phyloP scores from a whole-genome alignment of 2,329 filamentous ascomycete genomes.

The Cladosporium oxysporum region DNA sequence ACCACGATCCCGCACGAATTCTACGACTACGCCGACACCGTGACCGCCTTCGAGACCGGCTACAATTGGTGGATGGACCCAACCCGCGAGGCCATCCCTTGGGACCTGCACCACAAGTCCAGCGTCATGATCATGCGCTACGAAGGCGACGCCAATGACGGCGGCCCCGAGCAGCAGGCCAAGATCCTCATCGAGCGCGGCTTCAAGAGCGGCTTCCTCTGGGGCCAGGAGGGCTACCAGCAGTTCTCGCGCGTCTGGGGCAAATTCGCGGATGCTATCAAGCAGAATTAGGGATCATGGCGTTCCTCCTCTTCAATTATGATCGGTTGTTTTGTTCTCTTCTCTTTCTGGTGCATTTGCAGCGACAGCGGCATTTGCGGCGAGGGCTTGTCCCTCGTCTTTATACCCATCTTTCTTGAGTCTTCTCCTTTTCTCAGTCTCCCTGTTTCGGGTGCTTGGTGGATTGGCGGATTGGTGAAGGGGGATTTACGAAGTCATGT shows the following conservation, averaged over 20 bases:
- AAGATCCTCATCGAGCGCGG: slow-evolving; percentile 18
- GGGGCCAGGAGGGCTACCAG: slow-evolving; percentile 21
- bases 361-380: not conserved
- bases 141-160: slow-evolving; percentile 15
- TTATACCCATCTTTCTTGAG: not conserved
- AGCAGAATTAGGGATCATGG: not conserved
- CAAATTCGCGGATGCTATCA: slow-evolving; percentile 13
- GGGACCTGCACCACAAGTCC: slow-evolving; percentile 17
- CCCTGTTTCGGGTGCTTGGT: not conserved
- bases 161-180: slow-evolving; percentile 12
- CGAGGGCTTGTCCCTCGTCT: not conserved
- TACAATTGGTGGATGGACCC: slow-evolving; percentile 18
- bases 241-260: slow-evolving; percentile 19
- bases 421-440: not conserved
- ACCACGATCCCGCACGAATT: slow-evolving; percentile 16
- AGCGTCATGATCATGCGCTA: slow-evolving; percentile 22
- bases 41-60: slow-evolving; percentile 22
- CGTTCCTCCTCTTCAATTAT: not conserved
- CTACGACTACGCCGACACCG: slow-evolving; percentile 22
- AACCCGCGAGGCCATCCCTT: slow-evolving; percentile 17
- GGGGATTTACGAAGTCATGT: not conserved
- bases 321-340: not conserved
- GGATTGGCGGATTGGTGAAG: not conserved
- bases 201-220: slow-evolving; percentile 20
- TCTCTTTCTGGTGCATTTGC: slow-evolving; percentile 8